Percentiles rank a stretch among this genome's conserved stretches.
Evolutionary conservation across 345 rosid species (phyloP).

Genomic region (Hibiscus mutabilis): DNA sequence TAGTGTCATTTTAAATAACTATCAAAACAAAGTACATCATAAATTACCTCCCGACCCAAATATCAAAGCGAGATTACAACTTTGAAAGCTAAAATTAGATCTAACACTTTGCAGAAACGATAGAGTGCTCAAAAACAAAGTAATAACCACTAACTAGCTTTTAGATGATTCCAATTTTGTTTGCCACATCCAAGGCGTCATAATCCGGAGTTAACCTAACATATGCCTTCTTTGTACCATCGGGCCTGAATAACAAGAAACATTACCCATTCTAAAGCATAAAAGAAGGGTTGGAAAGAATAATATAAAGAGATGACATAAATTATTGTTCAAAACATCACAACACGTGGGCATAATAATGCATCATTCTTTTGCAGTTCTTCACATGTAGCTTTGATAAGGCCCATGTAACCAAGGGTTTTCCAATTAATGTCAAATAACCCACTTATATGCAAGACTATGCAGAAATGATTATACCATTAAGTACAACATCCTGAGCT

Average conservation of each 20-base stretch:
- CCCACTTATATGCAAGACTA: background rate
- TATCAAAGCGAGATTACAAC: no score
- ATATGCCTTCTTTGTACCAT: slow-evolving; percentile 88
- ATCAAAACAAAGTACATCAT: background rate
- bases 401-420: background rate
- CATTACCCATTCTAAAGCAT: background rate
- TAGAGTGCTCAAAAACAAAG: background rate
- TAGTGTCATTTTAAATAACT: background rate
- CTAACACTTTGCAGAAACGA: slow-evolving; percentile 8
- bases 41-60: no score
- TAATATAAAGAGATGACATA: background rate
- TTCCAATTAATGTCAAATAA: background rate
- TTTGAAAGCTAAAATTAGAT: no score
- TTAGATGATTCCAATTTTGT: slow-evolving; percentile 85
- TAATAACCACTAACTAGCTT: slow-evolving; percentile 3
- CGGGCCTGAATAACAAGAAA: slow-evolving; percentile 63
- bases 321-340: background rate
- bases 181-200: slow-evolving; percentile 87
- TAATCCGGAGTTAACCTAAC: slow-evolving; percentile 85
- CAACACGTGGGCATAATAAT: no score
- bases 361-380: background rate
- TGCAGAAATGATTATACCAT: background rate
- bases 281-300: background rate
- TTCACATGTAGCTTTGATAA: background rate
- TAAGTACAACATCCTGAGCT: background rate